phyloP scores from a whole-genome alignment of 192 early-diverging fungal genomes.

The Pilaira anomala region DNA sequence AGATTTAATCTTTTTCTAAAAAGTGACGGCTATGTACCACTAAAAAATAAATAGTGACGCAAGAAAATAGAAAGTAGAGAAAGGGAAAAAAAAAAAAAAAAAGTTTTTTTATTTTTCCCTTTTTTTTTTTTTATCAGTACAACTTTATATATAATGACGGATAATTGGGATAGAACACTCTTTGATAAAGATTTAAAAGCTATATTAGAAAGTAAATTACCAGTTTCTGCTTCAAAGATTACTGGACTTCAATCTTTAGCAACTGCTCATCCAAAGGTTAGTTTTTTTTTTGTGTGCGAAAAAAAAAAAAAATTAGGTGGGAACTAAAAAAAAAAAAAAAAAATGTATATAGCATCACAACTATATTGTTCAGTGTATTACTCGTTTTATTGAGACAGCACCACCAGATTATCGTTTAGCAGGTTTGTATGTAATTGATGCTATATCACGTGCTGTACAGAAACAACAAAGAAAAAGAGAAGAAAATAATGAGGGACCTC shows the following conservation, averaged over 20 bases:
- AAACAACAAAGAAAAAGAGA: slow-evolving; percentile 39
- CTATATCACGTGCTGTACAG: slow-evolving; percentile 48
- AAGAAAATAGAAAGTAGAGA: too few relatives aligned
- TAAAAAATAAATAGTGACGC: too few relatives aligned
- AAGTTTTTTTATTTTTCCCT: background rate
- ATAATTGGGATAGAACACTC: slow-evolving; percentile 27
- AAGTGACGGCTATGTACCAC: too few relatives aligned
- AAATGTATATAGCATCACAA: slow-evolving; percentile 45
- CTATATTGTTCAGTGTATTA: slow-evolving; percentile 46
- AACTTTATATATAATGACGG: slow-evolving; percentile 2
- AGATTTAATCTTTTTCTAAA: too few relatives aligned
- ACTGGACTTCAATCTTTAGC: slow-evolving; percentile 25
- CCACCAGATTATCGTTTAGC: slow-evolving; percentile 55
- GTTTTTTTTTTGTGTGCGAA: background rate
- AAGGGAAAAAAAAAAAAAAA: too few relatives aligned
- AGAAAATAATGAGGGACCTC: slow-evolving; percentile 16
- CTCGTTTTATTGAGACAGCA: slow-evolving; percentile 50
- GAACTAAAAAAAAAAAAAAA: slow-evolving; percentile 3
- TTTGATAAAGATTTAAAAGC: slow-evolving; percentile 35
- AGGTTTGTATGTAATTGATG: slow-evolving; percentile 60
- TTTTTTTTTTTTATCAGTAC: background rate
- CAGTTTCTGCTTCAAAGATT: slow-evolving; percentile 38
- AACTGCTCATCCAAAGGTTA: slow-evolving; percentile 30
- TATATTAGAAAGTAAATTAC: slow-evolving; percentile 28
- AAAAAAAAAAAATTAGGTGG: slow-evolving; percentile 3